Evolutionary conservation across 129 eudicot species (phyloP).

Genomic region (Lonicera japonica): DNA sequence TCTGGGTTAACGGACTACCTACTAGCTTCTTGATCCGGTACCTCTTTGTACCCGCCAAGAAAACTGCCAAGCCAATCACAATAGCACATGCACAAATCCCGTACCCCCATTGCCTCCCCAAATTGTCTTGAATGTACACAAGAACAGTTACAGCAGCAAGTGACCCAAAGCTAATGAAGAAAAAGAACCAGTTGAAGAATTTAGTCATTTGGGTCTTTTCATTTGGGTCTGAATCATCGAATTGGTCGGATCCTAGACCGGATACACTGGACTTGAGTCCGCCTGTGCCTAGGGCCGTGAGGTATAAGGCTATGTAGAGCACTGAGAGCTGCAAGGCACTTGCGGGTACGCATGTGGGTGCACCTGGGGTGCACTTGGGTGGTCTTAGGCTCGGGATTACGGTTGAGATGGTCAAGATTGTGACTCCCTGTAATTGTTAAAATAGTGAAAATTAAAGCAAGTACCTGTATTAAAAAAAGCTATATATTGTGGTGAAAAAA

Average conservation of each 20-base stretch:
- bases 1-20: conserved; percentile 93
- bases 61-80: conserved; percentile 49
- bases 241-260: conserved; percentile 94
- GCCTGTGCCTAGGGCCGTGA: conserved; percentile 95
- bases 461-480: no score
- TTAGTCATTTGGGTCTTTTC: conserved; percentile 63
- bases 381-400: conserved; percentile 79
- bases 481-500: no score
- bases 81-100: conserved; percentile 76
- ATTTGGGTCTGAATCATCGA: conserved; percentile 59
- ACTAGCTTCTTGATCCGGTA: conserved; percentile 87
- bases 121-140: conserved; percentile 79
- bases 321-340: conserved; percentile 41
- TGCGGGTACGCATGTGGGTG: conserved; percentile 53
- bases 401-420: conserved; percentile 75
- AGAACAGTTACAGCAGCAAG: conserved; percentile 72
- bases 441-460: background rate
- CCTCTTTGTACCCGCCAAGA: conserved; percentile 61
- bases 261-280: conserved; percentile 92
- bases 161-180: conserved; percentile 89
- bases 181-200: conserved; percentile 94
- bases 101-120: conserved; percentile 88
- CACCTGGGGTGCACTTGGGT: conserved; percentile 48
- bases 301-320: conserved; percentile 63
- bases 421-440: conserved; percentile 42